Evolutionary conservation across 306 rosid genomes (phyloP).

Genomic region (Gastrolobium bilobum): DNA sequence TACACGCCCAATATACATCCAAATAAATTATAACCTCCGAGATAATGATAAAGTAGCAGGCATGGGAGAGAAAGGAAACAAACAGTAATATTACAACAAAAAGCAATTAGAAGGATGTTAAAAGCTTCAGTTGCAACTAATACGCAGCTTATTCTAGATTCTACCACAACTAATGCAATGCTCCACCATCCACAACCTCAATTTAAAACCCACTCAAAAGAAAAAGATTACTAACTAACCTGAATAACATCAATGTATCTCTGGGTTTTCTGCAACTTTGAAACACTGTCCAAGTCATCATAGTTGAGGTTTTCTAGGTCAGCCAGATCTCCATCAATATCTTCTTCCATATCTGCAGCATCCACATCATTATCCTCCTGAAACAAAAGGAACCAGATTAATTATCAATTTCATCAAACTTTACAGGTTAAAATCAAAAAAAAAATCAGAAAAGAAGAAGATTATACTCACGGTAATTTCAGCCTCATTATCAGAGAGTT

Average conservation of each 20-base stretch:
- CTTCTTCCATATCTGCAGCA: conserved; percentile 86
- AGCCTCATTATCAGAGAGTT: conserved; percentile 92
- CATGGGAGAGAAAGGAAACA: conserved; percentile 7
- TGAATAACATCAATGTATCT: conserved; percentile 79
- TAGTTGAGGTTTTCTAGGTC: conserved; percentile 88
- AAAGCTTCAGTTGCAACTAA: conserved; percentile 34
- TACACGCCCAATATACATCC: conserved; percentile 35
- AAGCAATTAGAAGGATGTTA: conserved; percentile 18
- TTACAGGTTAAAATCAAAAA: not conserved
- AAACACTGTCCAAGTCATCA: conserved; percentile 94
- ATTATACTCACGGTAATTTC: conserved; percentile 64
- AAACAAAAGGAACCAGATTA: conserved; percentile 17
- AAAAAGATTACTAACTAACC: conserved; percentile 54
- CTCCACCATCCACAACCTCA: not conserved
- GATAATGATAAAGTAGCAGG: conserved; percentile 5
- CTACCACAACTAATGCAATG: not conserved
- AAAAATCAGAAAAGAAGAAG: not conserved
- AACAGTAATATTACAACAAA: conserved; percentile 19
- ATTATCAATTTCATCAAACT: not conserved
- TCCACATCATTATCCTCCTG: conserved; percentile 76
- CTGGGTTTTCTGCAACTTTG: conserved; percentile 91
- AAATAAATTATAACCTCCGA: conserved; percentile 5
- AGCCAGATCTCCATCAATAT: conserved; percentile 89
- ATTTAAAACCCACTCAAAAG: not conserved
- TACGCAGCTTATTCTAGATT: conserved; percentile 34